Evolutionary conservation across 306 rosid species (phyloP).

Genomic region (Quercus engelmannii): DNA sequence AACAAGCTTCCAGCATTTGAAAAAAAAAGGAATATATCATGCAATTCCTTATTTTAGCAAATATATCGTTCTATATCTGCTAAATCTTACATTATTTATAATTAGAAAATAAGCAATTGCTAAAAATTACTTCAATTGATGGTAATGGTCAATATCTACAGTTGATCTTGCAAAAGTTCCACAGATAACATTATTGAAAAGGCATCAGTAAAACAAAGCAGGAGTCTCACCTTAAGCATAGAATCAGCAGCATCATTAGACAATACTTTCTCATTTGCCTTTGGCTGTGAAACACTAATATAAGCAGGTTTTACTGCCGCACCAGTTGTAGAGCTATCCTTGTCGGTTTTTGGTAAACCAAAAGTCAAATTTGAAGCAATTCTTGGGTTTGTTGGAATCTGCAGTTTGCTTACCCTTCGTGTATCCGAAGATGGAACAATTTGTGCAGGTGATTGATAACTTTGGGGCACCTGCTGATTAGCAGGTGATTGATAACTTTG

Average conservation of each 20-base stretch:
- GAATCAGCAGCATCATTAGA: constrained; percentile 72
- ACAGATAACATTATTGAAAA: background rate
- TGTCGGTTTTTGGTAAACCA: constrained; percentile 60
- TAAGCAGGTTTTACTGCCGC: constrained; percentile 74
- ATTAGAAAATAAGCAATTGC: background rate
- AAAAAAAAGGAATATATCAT: background rate
- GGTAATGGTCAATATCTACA: background rate
- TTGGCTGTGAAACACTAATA: constrained; percentile 71
- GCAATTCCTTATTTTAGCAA: background rate
- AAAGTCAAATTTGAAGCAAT: constrained; percentile 71
- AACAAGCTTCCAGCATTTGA: background rate
- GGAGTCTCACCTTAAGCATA: constrained; percentile 62
- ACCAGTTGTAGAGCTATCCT: constrained; percentile 52
- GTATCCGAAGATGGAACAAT: constrained; percentile 59
- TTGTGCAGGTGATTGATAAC: constrained; percentile 45
- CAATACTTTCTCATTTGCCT: constrained; percentile 49
- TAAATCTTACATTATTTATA: background rate
- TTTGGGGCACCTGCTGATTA: constrained; percentile 50
- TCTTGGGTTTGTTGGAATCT: constrained; percentile 98
- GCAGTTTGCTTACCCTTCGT: constrained; percentile 66
- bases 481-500: constrained; percentile 40
- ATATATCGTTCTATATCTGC: background rate
- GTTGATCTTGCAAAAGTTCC: constrained; percentile 2
- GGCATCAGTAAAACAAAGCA: background rate
- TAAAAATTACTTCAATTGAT: background rate